Evolutionary conservation across 108 stramenopile genomes (phyloP).

Genomic region (Skeletonema grethae): DNA sequence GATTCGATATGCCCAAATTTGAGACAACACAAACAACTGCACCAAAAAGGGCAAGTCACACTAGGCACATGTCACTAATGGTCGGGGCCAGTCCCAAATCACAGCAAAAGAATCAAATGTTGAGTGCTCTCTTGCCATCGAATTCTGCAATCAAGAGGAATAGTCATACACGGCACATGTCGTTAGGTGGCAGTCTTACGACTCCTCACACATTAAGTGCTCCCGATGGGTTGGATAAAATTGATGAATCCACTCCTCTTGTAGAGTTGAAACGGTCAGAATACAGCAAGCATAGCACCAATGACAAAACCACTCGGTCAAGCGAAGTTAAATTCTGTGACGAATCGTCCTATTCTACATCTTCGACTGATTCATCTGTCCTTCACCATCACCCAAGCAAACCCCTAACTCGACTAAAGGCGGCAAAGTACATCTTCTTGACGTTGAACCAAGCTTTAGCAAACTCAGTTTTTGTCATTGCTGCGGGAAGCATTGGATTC

Average conservation of each 20-base stretch:
- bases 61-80: slow-evolving; percentile 44
- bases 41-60: slow-evolving; percentile 26
- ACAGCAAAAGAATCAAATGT: not conserved
- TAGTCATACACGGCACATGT: slow-evolving; percentile 53
- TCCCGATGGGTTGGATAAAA: slow-evolving; percentile 5
- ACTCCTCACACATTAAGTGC: not conserved
- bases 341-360: slow-evolving; percentile 44
- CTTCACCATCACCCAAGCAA: slow-evolving; percentile 38
- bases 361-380: slow-evolving; percentile 18
- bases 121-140: not conserved
- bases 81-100: slow-evolving; percentile 10
- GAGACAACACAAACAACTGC: slow-evolving; percentile 8
- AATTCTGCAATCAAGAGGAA: slow-evolving; percentile 7
- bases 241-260: slow-evolving; percentile 39
- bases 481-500: slow-evolving; percentile 80
- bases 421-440: slow-evolving; percentile 80
- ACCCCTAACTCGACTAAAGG: slow-evolving; percentile 50
- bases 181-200: slow-evolving; percentile 22
- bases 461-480: slow-evolving; percentile 84
- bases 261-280: slow-evolving; percentile 5
- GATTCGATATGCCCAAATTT: slow-evolving; percentile 16
- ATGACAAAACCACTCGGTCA: not conserved
- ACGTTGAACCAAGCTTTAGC: slow-evolving; percentile 77
- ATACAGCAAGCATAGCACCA: not conserved
- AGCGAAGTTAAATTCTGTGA: slow-evolving; percentile 19